phyloP scores from a whole-genome alignment of 2,329 filamentous ascomycete species.

The Microcera coccophila region DNA sequence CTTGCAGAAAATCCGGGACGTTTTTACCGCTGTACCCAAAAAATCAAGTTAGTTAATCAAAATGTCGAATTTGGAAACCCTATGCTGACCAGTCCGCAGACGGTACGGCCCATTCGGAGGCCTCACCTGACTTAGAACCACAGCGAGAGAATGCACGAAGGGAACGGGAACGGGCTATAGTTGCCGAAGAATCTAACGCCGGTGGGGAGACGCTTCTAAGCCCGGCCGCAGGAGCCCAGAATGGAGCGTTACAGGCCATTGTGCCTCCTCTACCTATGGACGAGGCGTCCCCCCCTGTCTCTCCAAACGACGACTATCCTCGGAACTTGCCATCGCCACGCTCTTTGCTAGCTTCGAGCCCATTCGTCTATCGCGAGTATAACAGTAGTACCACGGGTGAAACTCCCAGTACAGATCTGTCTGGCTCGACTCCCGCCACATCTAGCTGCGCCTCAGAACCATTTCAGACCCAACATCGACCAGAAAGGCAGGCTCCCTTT shows the following conservation, averaged over 20 bases:
- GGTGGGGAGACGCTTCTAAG: too few relatives aligned
- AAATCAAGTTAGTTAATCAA: background rate
- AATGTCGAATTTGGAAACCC: background rate
- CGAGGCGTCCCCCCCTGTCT: too few relatives aligned
- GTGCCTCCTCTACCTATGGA: too few relatives aligned
- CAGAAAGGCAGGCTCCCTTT: constrained; percentile 78
- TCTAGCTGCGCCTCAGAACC: constrained; percentile 62
- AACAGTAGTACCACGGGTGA: constrained; percentile 43
- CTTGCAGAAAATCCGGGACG: background rate
- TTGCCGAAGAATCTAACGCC: too few relatives aligned
- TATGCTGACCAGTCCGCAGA: background rate
- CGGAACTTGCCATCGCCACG: too few relatives aligned
- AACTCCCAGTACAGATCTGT: constrained; percentile 45
- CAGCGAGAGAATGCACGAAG: background rate
- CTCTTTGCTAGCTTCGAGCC: too few relatives aligned
- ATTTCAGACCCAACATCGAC: constrained; percentile 72
- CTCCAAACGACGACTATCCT: too few relatives aligned
- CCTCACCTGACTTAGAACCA: background rate
- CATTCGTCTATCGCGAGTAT: too few relatives aligned
- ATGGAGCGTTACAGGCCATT: too few relatives aligned
- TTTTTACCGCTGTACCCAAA: background rate
- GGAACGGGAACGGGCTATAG: background rate
- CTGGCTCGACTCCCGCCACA: constrained; percentile 40
- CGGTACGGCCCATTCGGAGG: background rate
- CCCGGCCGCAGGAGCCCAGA: too few relatives aligned